Conservation (phyloP, 2,329 filamentous ascomycete species). For the Alternaria alternata region DNA sequence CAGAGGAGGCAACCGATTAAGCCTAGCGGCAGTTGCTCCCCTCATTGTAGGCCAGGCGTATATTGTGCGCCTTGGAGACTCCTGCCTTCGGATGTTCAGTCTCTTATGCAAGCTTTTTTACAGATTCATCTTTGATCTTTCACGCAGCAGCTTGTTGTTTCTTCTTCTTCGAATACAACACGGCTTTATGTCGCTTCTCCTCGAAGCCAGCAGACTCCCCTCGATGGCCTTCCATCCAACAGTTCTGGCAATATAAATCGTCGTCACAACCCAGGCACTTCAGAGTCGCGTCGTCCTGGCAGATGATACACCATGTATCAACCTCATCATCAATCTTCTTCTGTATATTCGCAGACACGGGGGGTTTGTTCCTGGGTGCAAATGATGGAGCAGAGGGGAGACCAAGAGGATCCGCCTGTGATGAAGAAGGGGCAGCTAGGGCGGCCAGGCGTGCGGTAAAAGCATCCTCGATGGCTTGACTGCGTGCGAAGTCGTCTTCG, state of each 20-base stretch:
- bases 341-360: constrained; percentile 46
- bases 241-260: constrained; percentile 77
- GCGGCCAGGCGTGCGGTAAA: constrained; percentile 57
- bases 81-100: background rate
- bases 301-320: constrained; percentile 82
- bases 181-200: constrained; percentile 73
- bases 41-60: background rate
- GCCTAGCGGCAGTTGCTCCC: background rate
- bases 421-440: constrained; percentile 52
- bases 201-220: constrained; percentile 74
- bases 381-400: constrained; percentile 59
- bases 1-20: background rate
- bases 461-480: constrained; percentile 53
- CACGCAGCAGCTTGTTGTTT: constrained; percentile 28
- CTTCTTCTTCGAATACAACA: constrained; percentile 58
- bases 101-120: background rate
- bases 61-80: background rate
- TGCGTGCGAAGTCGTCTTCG: constrained; percentile 36
- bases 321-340: constrained; percentile 72
- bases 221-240: constrained; percentile 83
- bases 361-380: constrained; percentile 49
- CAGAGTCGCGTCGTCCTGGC: constrained; percentile 78
- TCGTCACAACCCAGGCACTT: constrained; percentile 75
- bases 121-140: background rate
- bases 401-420: constrained; percentile 37